Percentiles rank a stretch among this genome's conserved stretches.
Evolutionary conservation across 257 asterid species (phyloP).

Genomic region (Solanum ahanhuiri): DNA sequence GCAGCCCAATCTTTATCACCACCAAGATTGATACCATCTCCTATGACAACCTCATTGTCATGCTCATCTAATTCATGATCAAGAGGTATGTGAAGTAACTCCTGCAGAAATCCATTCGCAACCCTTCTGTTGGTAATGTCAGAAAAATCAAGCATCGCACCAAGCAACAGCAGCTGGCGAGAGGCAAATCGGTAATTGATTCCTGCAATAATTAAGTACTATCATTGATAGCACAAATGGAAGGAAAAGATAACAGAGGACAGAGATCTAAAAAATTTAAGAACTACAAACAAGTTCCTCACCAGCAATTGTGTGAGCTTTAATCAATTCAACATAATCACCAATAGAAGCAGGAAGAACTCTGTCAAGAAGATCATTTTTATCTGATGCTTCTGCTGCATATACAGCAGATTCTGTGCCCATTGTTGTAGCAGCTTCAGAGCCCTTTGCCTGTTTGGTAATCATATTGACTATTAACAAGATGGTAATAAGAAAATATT

Average conservation of each 20-base stretch:
- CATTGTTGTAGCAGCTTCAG: conserved; percentile 80
- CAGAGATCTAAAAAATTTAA: background rate
- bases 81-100: conserved; percentile 56
- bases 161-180: conserved; percentile 81
- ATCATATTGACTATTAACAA: conserved; percentile 1
- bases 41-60: conserved; percentile 60
- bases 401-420: conserved; percentile 89
- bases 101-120: conserved; percentile 68
- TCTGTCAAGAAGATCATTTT: conserved; percentile 76
- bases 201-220: conserved; percentile 41
- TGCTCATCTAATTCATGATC: conserved; percentile 76
- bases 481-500: background rate
- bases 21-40: conserved; percentile 89
- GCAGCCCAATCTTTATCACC: conserved; percentile 96
- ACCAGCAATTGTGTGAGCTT: conserved; percentile 80
- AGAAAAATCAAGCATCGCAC: conserved; percentile 79
- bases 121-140: conserved; percentile 80
- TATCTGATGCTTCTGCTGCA: conserved; percentile 92
- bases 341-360: conserved; percentile 75
- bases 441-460: conserved; percentile 70
- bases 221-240: conserved; percentile 1
- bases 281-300: conserved; percentile 19
- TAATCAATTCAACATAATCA: conserved; percentile 68
- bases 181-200: conserved; percentile 69
- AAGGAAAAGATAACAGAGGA: background rate